phyloP scores from a whole-genome alignment of 441 rosid genomes.

The Macaranga tanarius region DNA sequence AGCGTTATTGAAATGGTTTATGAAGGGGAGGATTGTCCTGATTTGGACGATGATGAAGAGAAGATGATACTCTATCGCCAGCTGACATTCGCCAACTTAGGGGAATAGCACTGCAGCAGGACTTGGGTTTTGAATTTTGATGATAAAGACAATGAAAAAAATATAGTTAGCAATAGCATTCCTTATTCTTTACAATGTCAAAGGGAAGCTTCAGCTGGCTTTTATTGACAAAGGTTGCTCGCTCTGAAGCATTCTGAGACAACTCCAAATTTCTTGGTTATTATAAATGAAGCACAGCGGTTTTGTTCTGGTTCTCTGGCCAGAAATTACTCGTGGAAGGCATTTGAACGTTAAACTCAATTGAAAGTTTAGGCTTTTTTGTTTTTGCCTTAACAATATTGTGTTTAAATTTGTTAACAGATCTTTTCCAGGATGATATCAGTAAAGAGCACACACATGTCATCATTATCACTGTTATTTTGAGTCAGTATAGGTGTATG shows the following conservation, averaged over 20 bases:
- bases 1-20: conserved; percentile 29
- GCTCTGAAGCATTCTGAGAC: neutral
- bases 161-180: too few relatives aligned
- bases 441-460: neutral
- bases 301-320: neutral
- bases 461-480: neutral
- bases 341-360: neutral
- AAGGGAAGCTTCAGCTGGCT: conserved; percentile 1
- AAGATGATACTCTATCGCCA: conserved; percentile 42
- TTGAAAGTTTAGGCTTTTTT: neutral
- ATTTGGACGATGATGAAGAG: conserved; percentile 50
- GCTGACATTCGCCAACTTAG: conserved; percentile 37
- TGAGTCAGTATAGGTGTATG: neutral
- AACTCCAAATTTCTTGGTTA: neutral
- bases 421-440: neutral
- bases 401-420: neutral
- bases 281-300: neutral
- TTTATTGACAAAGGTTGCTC: neutral
- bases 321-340: neutral
- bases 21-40: conserved; percentile 31
- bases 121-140: neutral
- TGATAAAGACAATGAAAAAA: conserved; percentile 18
- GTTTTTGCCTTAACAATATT: neutral
- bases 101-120: conserved; percentile 17
- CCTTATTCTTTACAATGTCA: neutral